Conservation (phyloP, 2,329 filamentous ascomycete species). For the Alternaria sp. region DNA sequence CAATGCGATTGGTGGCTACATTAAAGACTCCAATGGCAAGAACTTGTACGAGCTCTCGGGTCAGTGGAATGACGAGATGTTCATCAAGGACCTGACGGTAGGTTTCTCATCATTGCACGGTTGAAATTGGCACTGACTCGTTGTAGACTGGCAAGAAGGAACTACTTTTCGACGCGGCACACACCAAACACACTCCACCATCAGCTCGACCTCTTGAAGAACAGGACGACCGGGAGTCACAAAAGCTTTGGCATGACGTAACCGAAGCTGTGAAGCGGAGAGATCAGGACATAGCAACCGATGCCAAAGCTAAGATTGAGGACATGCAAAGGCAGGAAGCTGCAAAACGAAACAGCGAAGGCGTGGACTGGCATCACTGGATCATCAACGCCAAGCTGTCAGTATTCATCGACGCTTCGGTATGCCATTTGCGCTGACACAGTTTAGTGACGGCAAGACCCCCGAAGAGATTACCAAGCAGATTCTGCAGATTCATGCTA, state of each 20-base stretch:
- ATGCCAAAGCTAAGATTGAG: conserved; percentile 96
- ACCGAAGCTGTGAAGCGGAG: conserved; percentile 81
- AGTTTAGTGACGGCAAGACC: conserved; percentile 64
- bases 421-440: conserved; percentile 13
- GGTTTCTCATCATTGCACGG: conserved; percentile 36
- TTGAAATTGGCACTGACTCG: conserved; percentile 12
- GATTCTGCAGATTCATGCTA: conserved; percentile 84
- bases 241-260: conserved; percentile 84
- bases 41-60: conserved; percentile 88
- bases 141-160: conserved; percentile 86
- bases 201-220: conserved; percentile 79
- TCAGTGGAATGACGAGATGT: conserved; percentile 95
- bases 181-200: conserved; percentile 78
- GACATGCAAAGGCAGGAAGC: conserved; percentile 91
- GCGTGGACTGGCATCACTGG: conserved; percentile 92
- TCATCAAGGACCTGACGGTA: conserved; percentile 82
- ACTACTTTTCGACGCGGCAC: conserved; percentile 85
- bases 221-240: conserved; percentile 89
- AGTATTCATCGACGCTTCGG: conserved; percentile 39
- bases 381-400: conserved; percentile 89
- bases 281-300: conserved; percentile 88
- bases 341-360: conserved; percentile 77
- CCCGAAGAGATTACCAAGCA: conserved; percentile 78
- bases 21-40: conserved; percentile 88
- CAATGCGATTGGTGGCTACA: conserved; percentile 90